A percentile compares a stretch with the other conserved stretches of the same genome.
Conservation (phyloP, 331 rosid genomes). For the Pyracantha coccinea region DNA sequence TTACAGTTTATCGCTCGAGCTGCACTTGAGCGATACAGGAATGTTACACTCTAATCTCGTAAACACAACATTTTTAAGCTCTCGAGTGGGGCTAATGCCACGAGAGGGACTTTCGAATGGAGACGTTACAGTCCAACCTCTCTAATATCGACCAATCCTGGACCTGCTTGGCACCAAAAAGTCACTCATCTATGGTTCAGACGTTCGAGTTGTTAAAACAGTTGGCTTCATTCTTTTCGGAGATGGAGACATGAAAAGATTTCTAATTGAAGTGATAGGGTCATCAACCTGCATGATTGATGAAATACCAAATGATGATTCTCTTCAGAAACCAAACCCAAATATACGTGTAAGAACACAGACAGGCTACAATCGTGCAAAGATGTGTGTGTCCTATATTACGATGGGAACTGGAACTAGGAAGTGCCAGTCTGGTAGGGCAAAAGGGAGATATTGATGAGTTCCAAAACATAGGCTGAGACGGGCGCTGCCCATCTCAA, state of each 20-base stretch:
- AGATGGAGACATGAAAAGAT: slow-evolving; percentile 68
- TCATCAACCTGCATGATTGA: slow-evolving; percentile 67
- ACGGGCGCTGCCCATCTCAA: background rate
- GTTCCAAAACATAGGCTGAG: background rate
- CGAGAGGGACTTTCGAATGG: background rate
- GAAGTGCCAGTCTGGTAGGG: background rate
- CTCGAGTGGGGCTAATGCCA: background rate
- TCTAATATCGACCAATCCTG: background rate
- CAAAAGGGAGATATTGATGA: background rate
- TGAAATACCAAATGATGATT: slow-evolving; percentile 7
- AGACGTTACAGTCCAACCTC: background rate
- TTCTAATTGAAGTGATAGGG: slow-evolving; percentile 63
- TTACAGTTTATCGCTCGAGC: background rate
- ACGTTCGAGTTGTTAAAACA: slow-evolving; percentile 1
- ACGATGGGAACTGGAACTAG: background rate
- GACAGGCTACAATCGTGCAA: background rate
- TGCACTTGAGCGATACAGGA: background rate
- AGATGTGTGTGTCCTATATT: background rate
- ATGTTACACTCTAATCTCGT: background rate
- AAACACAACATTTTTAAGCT: background rate
- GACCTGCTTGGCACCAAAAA: background rate
- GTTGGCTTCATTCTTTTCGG: slow-evolving; percentile 46
- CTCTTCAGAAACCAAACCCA: background rate
- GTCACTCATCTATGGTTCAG: background rate
- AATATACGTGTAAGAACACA: background rate